Percentiles rank a stretch among this genome's conserved stretches.
Conservation (phyloP, 805 yeast species). For the Candida orba region DNA sequence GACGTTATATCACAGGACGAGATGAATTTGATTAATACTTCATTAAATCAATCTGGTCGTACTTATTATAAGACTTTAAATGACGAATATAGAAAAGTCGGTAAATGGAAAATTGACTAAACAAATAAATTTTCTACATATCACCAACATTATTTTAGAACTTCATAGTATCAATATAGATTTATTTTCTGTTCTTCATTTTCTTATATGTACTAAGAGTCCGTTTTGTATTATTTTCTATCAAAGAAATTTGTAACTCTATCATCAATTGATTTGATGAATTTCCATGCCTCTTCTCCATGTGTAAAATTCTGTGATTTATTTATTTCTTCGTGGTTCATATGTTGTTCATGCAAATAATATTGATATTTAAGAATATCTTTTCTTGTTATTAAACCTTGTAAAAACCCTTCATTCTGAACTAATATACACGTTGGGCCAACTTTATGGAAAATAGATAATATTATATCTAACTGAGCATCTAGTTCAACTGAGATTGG, state of each 20-base stretch:
- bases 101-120: constrained; percentile 54
- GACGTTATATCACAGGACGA: constrained; percentile 66
- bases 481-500: constrained; percentile 53
- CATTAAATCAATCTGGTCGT: constrained; percentile 64
- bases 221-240: background rate
- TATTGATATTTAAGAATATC: constrained; percentile 66
- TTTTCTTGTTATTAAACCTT: constrained; percentile 80
- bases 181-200: too few relatives aligned
- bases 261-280: constrained; percentile 8
- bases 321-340: constrained; percentile 4
- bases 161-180: too few relatives aligned
- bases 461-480: constrained; percentile 51
- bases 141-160: too few relatives aligned
- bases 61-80: constrained; percentile 60
- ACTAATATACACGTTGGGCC: constrained; percentile 76
- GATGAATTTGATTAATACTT: constrained; percentile 50
- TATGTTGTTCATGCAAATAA: constrained; percentile 15
- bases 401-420: constrained; percentile 50
- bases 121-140: background rate
- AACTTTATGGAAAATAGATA: constrained; percentile 63
- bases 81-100: constrained; percentile 64
- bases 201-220: too few relatives aligned
- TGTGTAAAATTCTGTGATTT: constrained; percentile 13
- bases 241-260: constrained; percentile 1
- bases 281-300: constrained; percentile 11